Evolutionary conservation across 1,139 yeast genomes (phyloP).

Genomic region (Geotrichum macrosporum): DNA sequence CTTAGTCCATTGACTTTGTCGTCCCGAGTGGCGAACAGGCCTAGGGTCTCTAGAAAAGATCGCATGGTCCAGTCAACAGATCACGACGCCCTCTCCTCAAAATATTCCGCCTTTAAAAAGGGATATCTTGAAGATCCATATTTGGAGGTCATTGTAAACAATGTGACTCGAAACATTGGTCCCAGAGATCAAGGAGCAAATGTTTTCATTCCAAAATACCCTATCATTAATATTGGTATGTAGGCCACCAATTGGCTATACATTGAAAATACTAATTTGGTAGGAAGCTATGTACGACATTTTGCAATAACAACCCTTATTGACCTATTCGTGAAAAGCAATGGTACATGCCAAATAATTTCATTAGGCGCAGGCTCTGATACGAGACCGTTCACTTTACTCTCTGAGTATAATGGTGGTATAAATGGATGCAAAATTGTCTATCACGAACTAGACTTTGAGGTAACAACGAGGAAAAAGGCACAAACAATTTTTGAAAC

Average conservation of each 20-base stretch:
- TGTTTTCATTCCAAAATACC: constrained; percentile 51
- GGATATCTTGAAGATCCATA: constrained; percentile 56
- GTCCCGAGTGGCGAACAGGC: neutral
- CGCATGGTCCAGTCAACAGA: constrained; percentile 68
- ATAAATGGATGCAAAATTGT: constrained; percentile 32
- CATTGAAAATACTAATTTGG: constrained; percentile 16
- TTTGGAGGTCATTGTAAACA: constrained; percentile 44
- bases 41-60: constrained; percentile 36
- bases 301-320: constrained; percentile 55
- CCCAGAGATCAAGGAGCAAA: constrained; percentile 25
- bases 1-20: neutral
- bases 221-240: constrained; percentile 60
- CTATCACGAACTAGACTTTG: constrained; percentile 75
- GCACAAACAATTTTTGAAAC: constrained; percentile 45
- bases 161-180: constrained; percentile 33
- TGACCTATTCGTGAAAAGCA: constrained; percentile 45
- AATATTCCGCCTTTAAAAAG: constrained; percentile 53
- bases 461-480: constrained; percentile 58
- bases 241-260: neutral
- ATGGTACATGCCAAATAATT: constrained; percentile 50
- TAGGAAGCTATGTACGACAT: constrained; percentile 81
- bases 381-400: constrained; percentile 59
- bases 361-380: constrained; percentile 98
- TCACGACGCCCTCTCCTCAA: constrained; percentile 75
- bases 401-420: constrained; percentile 30